Base-by-base conservation (phyloP, 2,329 filamentous ascomycete genomes). In the Eutypa lata region DNA sequence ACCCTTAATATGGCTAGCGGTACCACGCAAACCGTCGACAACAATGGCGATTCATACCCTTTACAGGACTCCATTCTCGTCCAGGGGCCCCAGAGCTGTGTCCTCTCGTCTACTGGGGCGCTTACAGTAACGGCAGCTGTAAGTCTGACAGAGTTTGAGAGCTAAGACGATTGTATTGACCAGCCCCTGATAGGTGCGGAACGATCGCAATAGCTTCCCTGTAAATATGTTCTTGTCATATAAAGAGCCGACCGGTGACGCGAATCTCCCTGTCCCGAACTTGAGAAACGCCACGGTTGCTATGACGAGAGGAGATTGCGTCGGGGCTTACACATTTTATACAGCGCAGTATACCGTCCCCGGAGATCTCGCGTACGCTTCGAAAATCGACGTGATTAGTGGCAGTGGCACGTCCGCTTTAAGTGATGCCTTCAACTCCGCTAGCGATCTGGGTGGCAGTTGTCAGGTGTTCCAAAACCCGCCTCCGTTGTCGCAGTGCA, bases 31-130 rank as follows among this genome's bases (percentile, higher is more conserved):
- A 63, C 64, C 0, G 78, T 76, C 57, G 76, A 83, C 61, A 86
- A 86, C 65, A 85, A 85, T 58, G 82, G 81, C 7, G 71, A 74
- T 37, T 72, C 71, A 1, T 86, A 83, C 53, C 76, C 75, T 2
- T 61, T 86, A 3, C 74, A 79, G 47, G 82, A 86, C 61, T 76
- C 69, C 7, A 67, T 85, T 22, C 68, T 86, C 35, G 69, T 83
- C 45, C 82, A 84, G 64, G 71, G 67, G 19, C 75, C 78, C 1
- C 81, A 85, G 61, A 84, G 80, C 69, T 86, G 82, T 59, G 66
- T 83, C 16, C 63, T 74, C 4, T 69, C 74, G 38, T 68, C 65
- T 1, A 61, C 67, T 3, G 78, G 77, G 3, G 68, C 68, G 7
- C 64, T 79, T 7, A 78, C 72, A 4, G 65, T 78, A 18, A 70